Conservation (phyloP, 306 rosid genomes). For the Gastrolobium bilobum region DNA sequence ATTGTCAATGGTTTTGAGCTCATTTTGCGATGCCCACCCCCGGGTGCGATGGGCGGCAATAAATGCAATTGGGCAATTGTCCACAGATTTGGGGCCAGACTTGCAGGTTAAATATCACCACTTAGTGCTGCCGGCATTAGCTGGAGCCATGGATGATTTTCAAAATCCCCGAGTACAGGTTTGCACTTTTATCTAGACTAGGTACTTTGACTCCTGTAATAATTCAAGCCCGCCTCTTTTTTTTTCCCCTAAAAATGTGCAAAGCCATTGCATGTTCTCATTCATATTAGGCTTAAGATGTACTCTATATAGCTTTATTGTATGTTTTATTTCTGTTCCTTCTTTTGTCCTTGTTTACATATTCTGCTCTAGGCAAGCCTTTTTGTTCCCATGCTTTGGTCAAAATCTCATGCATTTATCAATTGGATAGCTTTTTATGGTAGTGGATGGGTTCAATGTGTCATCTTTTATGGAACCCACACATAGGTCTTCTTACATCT, state of each 20-base stretch:
- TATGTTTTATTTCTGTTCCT: constrained; percentile 12
- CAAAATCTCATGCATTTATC: constrained; percentile 18
- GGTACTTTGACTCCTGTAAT: background rate
- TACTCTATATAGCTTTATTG: background rate
- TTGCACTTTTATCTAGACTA: constrained; percentile 40
- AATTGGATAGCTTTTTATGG: background rate
- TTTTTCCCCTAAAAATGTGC: background rate
- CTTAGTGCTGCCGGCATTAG: constrained; percentile 71
- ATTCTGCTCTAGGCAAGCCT: constrained; percentile 3
- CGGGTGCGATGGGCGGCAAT: constrained; percentile 89
- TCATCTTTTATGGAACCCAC: too few species aligned
- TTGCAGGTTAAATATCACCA: constrained; percentile 70
- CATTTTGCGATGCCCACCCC: constrained; percentile 67
- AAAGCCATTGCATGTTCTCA: background rate
- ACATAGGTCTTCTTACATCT: too few species aligned
- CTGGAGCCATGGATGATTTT: constrained; percentile 80
- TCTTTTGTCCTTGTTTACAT: constrained; percentile 20
- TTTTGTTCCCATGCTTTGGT: constrained; percentile 17
- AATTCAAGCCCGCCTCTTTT: background rate
- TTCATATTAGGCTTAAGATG: constrained; percentile 23
- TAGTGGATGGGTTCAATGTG: too few species aligned
- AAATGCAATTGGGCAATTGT: constrained; percentile 81
- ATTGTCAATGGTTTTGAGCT: constrained; percentile 69
- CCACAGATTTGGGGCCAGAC: constrained; percentile 83
- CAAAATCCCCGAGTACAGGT: constrained; percentile 87